These are phyloP conservation scores for Myriangium duriaei DNA, from an alignment of 2,329 filamentous ascomycete species.

Conservation along the genomic window DNA sequence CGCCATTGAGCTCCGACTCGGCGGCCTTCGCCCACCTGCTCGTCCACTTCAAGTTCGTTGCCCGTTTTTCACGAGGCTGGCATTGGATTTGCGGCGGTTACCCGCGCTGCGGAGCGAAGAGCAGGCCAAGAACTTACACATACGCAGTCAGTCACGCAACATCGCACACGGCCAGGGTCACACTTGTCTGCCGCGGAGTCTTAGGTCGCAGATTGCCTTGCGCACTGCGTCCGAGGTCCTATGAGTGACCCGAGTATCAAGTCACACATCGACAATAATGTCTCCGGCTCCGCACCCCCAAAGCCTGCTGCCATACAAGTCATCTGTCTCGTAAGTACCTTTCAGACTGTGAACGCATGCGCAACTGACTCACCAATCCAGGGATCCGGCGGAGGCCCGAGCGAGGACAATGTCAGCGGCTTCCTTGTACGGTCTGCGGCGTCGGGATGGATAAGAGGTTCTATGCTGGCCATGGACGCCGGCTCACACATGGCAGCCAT, in stretches of 20 bases:
- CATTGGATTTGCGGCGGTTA: no score
- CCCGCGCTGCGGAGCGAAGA: no score
- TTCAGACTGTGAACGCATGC: constrained; percentile 2
- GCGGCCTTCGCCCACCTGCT: no score
- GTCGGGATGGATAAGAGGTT: constrained; percentile 68
- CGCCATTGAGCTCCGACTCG: no score
- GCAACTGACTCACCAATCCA: constrained; percentile 26
- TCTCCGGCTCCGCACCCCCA: constrained; percentile 13
- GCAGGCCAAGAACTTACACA: no score
- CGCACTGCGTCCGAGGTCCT: no score
- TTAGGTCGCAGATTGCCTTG: no score
- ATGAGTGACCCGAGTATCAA: not conserved
- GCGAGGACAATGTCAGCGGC: constrained; percentile 80
- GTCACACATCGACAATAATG: constrained; percentile 1
- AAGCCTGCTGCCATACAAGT: constrained; percentile 31
- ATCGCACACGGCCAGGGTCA: no score
- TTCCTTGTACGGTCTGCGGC: constrained; percentile 74
- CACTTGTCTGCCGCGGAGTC: no score
- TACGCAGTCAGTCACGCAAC: no score
- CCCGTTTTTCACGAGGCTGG: no score
- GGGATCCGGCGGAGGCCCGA: constrained; percentile 82
- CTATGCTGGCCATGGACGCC: constrained; percentile 82
- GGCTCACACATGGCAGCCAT: constrained; percentile 83
- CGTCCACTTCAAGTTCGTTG: no score
- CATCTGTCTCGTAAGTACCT: constrained; percentile 32